Base-by-base conservation (phyloP, 495 filamentous ascomycete genomes). In the Sordaria brevicollis region DNA sequence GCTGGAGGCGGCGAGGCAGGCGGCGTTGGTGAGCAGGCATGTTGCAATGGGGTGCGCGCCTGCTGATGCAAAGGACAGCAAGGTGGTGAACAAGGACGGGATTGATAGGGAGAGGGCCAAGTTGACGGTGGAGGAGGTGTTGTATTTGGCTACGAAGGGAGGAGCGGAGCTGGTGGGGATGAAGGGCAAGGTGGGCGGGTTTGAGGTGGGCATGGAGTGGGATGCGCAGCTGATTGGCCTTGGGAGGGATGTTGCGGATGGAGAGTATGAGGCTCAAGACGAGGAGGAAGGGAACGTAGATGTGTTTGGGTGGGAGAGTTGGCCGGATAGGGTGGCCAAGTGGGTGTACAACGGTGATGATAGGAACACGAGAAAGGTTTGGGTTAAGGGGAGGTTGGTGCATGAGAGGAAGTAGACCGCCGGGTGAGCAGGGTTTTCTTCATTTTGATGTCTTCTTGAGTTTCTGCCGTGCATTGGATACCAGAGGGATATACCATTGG, bases 341-440 rank as follows among this genome's bases (percentile, higher is more conserved):
- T 97, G 93, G 93, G 83, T 96, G 65, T 97, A 88, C 81, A 90
- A 86, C 67, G 93, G 93, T 1, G 91, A 95, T 83, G 93, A 96
- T 77, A 79, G 93, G 73, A 96, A 96, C 80, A 91, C 91, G 2
- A 81, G 79, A 74, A 85, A 80, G 67, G 93, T 97, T 0, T 97
- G 92, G 92, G 92, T 97, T 31, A 84, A 81, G 73, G 93, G 93
- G 43, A 78, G 86, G 74, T 76, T 92, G 80, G 93, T 97, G 65
- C 91, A 95, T 82, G 77, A 84, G 76, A 77, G 83, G 72, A 76
- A 67, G 67, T 73, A 67, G 25, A 57, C 25, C 15, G n/a, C n/a
- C n/a, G n/a, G 49, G 21, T 15, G 21, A 2, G 11, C 2, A 1
- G 49, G 11, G 11, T 31, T 57, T 54, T 54, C 19, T 25, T 49